Conservation (phyloP, 148 eudicot species). For the Cornus kousa region DNA sequence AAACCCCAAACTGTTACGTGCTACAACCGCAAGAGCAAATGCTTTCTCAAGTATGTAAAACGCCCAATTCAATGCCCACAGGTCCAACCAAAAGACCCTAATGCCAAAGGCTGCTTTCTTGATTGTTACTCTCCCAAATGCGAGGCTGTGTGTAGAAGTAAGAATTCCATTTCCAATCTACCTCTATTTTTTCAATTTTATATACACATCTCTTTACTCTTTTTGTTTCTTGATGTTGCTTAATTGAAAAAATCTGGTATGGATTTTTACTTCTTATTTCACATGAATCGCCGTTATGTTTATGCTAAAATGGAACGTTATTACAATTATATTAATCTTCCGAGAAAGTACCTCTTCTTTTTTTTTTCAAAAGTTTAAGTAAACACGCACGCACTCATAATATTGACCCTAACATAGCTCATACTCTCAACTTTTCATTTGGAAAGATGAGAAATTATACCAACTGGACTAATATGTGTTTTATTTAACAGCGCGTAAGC, state of each 20-base stretch:
- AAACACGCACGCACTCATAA: no score
- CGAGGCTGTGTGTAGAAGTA: slow-evolving; percentile 30
- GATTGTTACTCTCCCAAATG: slow-evolving; percentile 36
- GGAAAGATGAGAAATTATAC: no score
- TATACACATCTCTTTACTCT: no score
- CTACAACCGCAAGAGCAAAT: slow-evolving; percentile 25
- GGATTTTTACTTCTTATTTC: not conserved
- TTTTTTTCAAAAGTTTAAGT: no score
- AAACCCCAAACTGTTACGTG: slow-evolving; percentile 19
- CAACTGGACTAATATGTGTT: not conserved
- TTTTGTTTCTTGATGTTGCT: not conserved
- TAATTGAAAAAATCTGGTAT: no score
- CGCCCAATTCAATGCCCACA: slow-evolving; percentile 27
- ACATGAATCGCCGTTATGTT: not conserved
- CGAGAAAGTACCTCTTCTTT: no score
- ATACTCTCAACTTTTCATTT: no score
- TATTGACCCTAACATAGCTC: no score
- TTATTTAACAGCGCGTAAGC: slow-evolving; percentile 14
- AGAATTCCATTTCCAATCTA: not conserved
- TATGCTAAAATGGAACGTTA: no score
- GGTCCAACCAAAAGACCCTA: slow-evolving; percentile 17
- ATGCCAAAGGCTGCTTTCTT: slow-evolving; percentile 27
- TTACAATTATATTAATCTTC: not conserved
- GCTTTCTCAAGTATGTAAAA: slow-evolving; percentile 19
- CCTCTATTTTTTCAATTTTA: no score